These are phyloP conservation scores for Xylaria venustula DNA, from an alignment of 495 filamentous ascomycete species.

Conservation along the genomic window DNA sequence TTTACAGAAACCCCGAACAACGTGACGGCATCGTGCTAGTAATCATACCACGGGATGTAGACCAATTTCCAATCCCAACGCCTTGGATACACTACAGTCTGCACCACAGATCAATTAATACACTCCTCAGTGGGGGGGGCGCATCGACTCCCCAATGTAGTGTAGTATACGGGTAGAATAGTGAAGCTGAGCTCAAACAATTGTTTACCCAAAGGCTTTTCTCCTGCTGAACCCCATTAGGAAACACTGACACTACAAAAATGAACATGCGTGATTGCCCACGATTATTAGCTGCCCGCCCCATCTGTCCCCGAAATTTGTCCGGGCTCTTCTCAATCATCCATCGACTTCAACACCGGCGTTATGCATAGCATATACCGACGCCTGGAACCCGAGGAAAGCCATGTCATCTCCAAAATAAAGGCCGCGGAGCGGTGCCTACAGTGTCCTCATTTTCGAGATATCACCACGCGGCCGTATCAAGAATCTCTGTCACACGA, in stretches of 20 bases:
- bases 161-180: no score
- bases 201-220: neutral
- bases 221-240: neutral
- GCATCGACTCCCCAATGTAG: no score
- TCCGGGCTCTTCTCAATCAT: neutral
- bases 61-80: neutral
- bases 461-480: neutral
- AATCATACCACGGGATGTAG: neutral
- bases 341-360: neutral
- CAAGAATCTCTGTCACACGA: constrained; percentile 4
- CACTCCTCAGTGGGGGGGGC: no score
- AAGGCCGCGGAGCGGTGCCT: neutral
- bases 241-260: neutral
- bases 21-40: neutral
- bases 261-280: neutral
- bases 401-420: neutral
- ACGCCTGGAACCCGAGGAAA: neutral
- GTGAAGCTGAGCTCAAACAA: no score
- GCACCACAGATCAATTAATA: neutral
- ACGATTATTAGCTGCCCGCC: neutral
- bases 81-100: neutral
- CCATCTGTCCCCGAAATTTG: neutral
- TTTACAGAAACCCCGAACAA: neutral
- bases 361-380: neutral
- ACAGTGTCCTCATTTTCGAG: neutral